These are phyloP conservation scores for Lasiosphaeria miniovina DNA, from an alignment of 495 filamentous ascomycete genomes.

Conservation along the genomic window DNA sequence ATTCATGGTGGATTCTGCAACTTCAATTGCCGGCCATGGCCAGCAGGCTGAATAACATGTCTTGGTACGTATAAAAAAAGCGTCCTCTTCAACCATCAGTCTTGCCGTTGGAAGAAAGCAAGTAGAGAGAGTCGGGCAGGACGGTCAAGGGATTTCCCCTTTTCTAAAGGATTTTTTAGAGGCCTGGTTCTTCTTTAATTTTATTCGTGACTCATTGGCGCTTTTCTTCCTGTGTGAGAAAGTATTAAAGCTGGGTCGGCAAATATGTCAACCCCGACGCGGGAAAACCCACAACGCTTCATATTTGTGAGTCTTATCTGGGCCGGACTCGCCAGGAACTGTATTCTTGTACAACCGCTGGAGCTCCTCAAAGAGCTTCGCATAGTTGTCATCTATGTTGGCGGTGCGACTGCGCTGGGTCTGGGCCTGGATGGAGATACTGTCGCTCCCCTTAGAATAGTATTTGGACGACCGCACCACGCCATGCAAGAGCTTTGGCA, in stretches of 20 bases:
- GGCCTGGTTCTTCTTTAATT: constrained; percentile 71
- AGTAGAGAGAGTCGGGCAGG: background rate
- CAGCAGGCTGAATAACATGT: too few relatives aligned
- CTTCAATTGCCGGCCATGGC: too few relatives aligned
- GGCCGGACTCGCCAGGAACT: constrained; percentile 37
- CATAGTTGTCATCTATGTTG: constrained; percentile 44
- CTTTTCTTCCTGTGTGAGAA: constrained; percentile 58
- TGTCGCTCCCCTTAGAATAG: constrained; percentile 60
- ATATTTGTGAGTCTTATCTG: constrained; percentile 40
- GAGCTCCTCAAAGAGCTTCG: constrained; percentile 46
- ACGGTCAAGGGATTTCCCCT: constrained; percentile 27
- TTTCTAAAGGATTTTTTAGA: constrained; percentile 74
- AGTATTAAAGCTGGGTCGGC: constrained; percentile 7
- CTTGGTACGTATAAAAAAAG: too few relatives aligned
- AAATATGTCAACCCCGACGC: background rate
- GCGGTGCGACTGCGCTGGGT: constrained; percentile 46
- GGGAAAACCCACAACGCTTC: constrained; percentile 34
- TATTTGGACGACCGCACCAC: constrained; percentile 66
- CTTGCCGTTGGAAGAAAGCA: background rate
- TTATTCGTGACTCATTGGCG: constrained; percentile 67
- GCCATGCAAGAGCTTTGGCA: constrained; percentile 68
- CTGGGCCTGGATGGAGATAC: constrained; percentile 44
- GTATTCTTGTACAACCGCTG: constrained; percentile 60
- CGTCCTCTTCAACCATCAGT: background rate
- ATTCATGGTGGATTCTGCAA: too few relatives aligned